Conservation (phyloP, 2,329 filamentous ascomycete genomes). For the Aspergillus terreus region DNA sequence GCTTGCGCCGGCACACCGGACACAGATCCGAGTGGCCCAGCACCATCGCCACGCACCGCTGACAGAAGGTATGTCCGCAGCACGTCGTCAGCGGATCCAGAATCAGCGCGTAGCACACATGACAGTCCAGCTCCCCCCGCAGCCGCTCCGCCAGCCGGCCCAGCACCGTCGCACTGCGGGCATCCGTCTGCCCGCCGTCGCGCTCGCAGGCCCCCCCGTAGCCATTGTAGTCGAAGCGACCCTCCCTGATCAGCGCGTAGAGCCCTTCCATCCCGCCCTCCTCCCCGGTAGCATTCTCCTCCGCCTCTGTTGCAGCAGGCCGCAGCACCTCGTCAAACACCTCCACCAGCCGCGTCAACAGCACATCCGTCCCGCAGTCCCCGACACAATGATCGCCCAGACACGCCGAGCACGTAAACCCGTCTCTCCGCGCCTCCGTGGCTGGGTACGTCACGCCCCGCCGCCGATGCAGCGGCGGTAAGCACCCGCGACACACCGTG, state of each 20-base stretch:
- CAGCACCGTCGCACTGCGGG: constrained; percentile 50
- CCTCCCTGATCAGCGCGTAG: constrained; percentile 62
- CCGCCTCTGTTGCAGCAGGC: background rate
- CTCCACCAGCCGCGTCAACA: constrained; percentile 67
- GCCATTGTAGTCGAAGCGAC: constrained; percentile 53
- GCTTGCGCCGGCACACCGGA: constrained; percentile 69
- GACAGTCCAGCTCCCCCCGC: constrained; percentile 75
- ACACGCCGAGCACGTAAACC: constrained; percentile 74
- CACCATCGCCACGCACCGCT: constrained; percentile 70
- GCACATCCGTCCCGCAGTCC: constrained; percentile 75
- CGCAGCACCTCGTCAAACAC: constrained; percentile 45
- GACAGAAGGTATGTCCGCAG: constrained; percentile 88
- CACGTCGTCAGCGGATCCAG: constrained; percentile 77
- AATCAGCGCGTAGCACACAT: constrained; percentile 80
- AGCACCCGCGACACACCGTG: constrained; percentile 69
- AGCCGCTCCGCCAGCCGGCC: constrained; percentile 58
- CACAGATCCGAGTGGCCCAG: constrained; percentile 76
- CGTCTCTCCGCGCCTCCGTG: constrained; percentile 61
- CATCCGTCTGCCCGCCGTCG: constrained; percentile 4
- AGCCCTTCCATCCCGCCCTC: constrained; percentile 56
- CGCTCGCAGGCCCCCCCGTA: constrained; percentile 50
- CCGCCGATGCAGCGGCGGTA: constrained; percentile 64
- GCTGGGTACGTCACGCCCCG: constrained; percentile 75
- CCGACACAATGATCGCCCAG: constrained; percentile 67
- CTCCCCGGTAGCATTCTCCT: constrained; percentile 1